A percentile compares a stretch with the other conserved stretches of the same genome.
phyloP scores from a whole-genome alignment of 305 asterid genomes.

The Ilex paraguariensis region DNA sequence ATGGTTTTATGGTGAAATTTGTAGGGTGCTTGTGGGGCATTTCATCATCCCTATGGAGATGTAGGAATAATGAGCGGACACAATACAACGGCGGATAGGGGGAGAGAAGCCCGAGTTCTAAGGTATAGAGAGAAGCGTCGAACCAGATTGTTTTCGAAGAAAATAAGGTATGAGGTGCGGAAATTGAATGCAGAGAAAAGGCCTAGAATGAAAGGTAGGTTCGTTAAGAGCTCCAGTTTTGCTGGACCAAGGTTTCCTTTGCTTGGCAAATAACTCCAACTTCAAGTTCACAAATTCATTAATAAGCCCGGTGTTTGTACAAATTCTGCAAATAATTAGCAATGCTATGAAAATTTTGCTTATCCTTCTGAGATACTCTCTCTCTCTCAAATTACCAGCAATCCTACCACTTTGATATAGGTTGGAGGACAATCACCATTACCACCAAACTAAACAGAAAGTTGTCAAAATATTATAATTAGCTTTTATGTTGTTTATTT shows the following conservation, averaged over 20 bases:
- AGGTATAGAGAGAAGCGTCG: conserved; percentile 81
- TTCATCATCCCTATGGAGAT: conserved; percentile 36
- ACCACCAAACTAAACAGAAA: too few species aligned
- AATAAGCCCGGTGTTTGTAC: too few species aligned
- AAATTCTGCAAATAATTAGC: too few species aligned
- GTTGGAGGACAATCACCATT: too few species aligned
- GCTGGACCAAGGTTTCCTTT: conserved; percentile 26
- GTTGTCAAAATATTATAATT: too few species aligned
- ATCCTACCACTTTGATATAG: too few species aligned
- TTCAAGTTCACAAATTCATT: too few species aligned
- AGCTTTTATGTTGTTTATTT: too few species aligned
- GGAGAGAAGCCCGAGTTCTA: conserved; percentile 72
- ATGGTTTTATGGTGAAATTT: conserved; percentile 1
- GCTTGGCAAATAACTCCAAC: conserved; percentile 22
- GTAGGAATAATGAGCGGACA: conserved; percentile 29
- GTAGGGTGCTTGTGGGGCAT: conserved; percentile 47
- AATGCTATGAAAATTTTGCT: too few species aligned
- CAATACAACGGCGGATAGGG: conserved; percentile 36
- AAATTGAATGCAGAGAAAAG: conserved; percentile 88
- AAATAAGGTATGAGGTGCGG: conserved; percentile 84
- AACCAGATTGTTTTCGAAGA: conserved; percentile 78
- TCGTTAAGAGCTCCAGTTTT: conserved; percentile 65
- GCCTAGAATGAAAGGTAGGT: conserved; percentile 91
- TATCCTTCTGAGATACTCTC: too few species aligned
- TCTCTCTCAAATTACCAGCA: too few species aligned